Evolutionary conservation across 192 early-diverging fungal genomes (phyloP), one percentile per base, ranked within the genome.

Genomic region (Coemansia sp.): DNA sequence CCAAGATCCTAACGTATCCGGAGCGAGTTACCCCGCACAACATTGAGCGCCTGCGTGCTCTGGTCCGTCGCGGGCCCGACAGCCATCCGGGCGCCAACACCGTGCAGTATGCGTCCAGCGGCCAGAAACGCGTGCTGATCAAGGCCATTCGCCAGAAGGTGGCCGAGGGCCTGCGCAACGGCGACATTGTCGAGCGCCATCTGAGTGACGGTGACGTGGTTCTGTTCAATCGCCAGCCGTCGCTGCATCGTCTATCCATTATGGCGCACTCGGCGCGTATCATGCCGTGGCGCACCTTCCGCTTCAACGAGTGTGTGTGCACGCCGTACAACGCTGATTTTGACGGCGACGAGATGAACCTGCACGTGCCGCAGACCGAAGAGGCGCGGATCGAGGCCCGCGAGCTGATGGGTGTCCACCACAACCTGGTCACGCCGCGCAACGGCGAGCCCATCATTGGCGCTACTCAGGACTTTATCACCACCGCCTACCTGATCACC

Each of bases 261-360:
- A 95, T 99, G 94, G 89, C 95, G 1, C 95, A 98, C 70, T 91
- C 87, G 71, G 92, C 82, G 28, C 78, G 80, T 47, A 83, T 97
- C 35, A 87, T 89, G 63, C 97, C 95, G 3, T 95, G 94, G 93
- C 78, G 94, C 59, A 99, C 97, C 7, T 93, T 98, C 81, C 88
- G 95, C 44, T 96, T 99, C 83, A 99, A 99, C 75, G 94, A 98
- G 66, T 99, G 94, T 83, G 95, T 97, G n/a, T 98, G 95, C 70
- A 87, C 90, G 12, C 97, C 95, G 26, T 99, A 98, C 65, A 99
- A 99, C 70, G 97, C 97, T 30, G 97, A 98, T 84, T 98, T 98
- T 60, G 97, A 99, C 56, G 97, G 97, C 58, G 97, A 99, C 68
- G 97, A 99, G 70, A 99, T 99, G 97, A 99, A 99, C 64, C 75